These are phyloP conservation scores for Fusarium chaquense DNA, from an alignment of 2,329 filamentous ascomycete species.

Conservation along the genomic window DNA sequence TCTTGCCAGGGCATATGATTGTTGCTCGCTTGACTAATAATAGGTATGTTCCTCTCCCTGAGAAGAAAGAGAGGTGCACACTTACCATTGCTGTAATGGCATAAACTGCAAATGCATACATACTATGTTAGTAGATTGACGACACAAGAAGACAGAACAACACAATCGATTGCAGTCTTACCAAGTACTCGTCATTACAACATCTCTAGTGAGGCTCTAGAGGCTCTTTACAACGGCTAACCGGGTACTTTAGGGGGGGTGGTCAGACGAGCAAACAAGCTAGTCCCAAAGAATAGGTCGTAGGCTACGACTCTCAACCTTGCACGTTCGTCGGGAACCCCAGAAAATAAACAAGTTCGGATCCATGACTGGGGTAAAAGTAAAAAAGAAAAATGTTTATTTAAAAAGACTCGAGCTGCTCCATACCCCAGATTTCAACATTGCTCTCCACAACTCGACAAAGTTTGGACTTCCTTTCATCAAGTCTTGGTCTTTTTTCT, in stretches of 20 bases:
- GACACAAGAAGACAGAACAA: background rate
- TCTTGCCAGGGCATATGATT: background rate
- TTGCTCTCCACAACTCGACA: constrained; percentile 20
- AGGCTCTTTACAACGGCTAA: constrained; percentile 3
- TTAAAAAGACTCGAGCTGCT: constrained; percentile 25
- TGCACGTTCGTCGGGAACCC: constrained; percentile 10
- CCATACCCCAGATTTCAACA: constrained; percentile 28
- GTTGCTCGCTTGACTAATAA: background rate
- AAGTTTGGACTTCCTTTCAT: no score
- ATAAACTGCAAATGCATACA: background rate
- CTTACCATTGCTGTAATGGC: no score
- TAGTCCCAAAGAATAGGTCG: constrained; percentile 9
- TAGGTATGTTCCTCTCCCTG: background rate
- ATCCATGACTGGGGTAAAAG: constrained; percentile 1
- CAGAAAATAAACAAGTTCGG: constrained; percentile 11
- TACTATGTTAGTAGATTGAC: background rate
- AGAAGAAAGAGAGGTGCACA: background rate
- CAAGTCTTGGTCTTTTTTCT: background rate
- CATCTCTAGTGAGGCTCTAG: constrained; percentile 5
- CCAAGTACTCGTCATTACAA: background rate
- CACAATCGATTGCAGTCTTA: background rate
- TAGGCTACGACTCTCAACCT: constrained; percentile 12
- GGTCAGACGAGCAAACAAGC: constrained; percentile 2
- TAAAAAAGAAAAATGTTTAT: constrained; percentile 16
- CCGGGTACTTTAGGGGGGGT: background rate